These are phyloP conservation scores for Curvularia lunata DNA, from an alignment of 2,329 filamentous ascomycete species.

Conservation along the genomic window DNA sequence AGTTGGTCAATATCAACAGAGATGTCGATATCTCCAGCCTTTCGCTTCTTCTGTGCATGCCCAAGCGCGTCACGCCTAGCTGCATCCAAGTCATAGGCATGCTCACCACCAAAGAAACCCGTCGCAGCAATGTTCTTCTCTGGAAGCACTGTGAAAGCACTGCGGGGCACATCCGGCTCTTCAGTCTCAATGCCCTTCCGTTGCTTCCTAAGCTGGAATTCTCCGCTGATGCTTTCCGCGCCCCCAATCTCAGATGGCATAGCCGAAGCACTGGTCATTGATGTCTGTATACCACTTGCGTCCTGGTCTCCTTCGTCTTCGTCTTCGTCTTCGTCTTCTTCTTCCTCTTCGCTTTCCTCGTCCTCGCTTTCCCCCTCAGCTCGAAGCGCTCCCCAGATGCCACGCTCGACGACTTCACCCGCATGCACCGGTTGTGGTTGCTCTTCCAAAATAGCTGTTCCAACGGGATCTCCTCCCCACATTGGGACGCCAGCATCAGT, in stretches of 20 bases:
- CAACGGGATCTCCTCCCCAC: constrained; percentile 94
- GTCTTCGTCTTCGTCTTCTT: constrained; percentile 71
- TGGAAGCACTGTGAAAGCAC: constrained; percentile 87
- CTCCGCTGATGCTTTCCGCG: constrained; percentile 78
- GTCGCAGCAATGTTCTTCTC: constrained; percentile 85
- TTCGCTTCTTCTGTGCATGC: constrained; percentile 82
- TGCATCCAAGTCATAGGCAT: constrained; percentile 83
- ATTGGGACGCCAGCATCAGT: constrained; percentile 91
- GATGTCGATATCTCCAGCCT: constrained; percentile 93
- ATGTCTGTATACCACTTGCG: constrained; percentile 70
- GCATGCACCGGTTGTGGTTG: constrained; percentile 59
- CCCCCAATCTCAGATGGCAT: constrained; percentile 80
- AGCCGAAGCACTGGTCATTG: constrained; percentile 75
- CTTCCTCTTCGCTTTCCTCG: constrained; percentile 64
- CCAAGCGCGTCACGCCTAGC: constrained; percentile 68
- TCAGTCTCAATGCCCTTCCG: constrained; percentile 84
- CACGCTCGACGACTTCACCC: constrained; percentile 83
- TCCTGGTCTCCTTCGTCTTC: constrained; percentile 66
- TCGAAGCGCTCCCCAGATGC: constrained; percentile 91
- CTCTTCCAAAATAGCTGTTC: constrained; percentile 69
- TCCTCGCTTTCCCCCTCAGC: constrained; percentile 75
- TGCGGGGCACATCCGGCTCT: constrained; percentile 71
- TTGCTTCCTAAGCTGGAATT: constrained; percentile 90
- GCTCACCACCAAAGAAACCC: constrained; percentile 96
- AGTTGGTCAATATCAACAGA: constrained; percentile 86